phyloP scores from a whole-genome alignment of 1,284 basidiomycete species.

The Ceratobasidium sp. region DNA sequence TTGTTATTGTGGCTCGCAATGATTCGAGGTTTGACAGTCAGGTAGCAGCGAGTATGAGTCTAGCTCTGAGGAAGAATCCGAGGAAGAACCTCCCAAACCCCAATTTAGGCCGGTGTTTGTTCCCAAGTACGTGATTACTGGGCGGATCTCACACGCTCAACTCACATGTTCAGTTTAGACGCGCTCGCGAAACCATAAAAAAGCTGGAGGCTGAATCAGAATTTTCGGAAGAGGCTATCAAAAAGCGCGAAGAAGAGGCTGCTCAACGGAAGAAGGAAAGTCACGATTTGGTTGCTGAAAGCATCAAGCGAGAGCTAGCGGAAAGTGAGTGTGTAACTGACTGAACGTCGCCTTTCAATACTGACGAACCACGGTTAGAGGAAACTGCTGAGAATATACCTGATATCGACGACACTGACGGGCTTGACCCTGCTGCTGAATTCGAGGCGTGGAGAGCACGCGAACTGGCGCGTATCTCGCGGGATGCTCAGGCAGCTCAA shows the following conservation, averaged over 20 bases:
- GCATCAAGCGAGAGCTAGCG: conserved; percentile 79
- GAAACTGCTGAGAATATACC: conserved; percentile 82
- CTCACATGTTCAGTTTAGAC: conserved; percentile 54
- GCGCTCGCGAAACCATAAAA: conserved; percentile 69
- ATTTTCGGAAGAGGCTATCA: conserved; percentile 71
- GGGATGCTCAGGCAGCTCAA: conserved; percentile 85
- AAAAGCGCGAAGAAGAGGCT: conserved; percentile 67
- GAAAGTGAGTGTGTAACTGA: conserved; percentile 64
- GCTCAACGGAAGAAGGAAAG: conserved; percentile 80
- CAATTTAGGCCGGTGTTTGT: conserved; percentile 88
- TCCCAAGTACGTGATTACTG: conserved; percentile 69
- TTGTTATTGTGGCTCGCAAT: not conserved
- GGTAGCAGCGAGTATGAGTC: conserved; percentile 51
- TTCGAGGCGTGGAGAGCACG: conserved; percentile 96
- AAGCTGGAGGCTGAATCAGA: conserved; percentile 68
- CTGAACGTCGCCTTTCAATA: not conserved
- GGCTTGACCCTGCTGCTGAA: conserved; percentile 86
- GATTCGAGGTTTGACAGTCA: conserved; percentile 17
- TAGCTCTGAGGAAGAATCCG: conserved; percentile 47
- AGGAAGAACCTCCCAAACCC: conserved; percentile 54
- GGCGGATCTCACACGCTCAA: not conserved
- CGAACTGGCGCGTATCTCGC: conserved; percentile 88
- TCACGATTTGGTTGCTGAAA: conserved; percentile 86
- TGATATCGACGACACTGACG: conserved; percentile 96
- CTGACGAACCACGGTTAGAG: conserved; percentile 57